These are phyloP conservation scores for Gilbertella persicaria DNA, from an alignment of 371 early-diverging fungal species.

Conservation along the genomic window DNA sequence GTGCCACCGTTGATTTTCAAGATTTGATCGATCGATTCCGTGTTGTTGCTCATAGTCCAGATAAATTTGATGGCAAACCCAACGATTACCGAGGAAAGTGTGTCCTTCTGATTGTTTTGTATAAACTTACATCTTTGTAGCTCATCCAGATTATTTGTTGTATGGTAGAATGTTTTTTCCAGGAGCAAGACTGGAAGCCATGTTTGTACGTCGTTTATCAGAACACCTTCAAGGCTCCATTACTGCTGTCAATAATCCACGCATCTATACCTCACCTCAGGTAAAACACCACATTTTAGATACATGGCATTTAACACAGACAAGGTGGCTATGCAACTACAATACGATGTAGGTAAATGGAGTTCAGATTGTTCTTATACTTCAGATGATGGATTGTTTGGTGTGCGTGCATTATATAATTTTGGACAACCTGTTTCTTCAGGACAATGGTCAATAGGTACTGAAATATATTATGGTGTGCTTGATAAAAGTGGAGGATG, in stretches of 20 bases:
- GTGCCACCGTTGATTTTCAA: slow-evolving; percentile 59
- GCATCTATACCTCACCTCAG: slow-evolving; percentile 51
- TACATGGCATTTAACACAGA: neutral
- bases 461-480: slow-evolving; percentile 83
- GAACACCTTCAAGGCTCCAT: slow-evolving; percentile 63
- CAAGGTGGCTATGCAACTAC: slow-evolving; percentile 72
- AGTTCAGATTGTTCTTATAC: slow-evolving; percentile 78
- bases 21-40: slow-evolving; percentile 64
- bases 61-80: neutral
- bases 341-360: slow-evolving; percentile 73
- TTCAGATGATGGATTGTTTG: slow-evolving; percentile 77
- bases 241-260: slow-evolving; percentile 71
- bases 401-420: slow-evolving; percentile 75
- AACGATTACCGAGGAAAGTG: slow-evolving; percentile 4
- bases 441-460: slow-evolving; percentile 76
- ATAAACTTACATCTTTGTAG: neutral
- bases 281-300: slow-evolving; percentile 31
- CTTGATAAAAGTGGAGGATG: slow-evolving; percentile 88
- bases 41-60: slow-evolving; percentile 23
- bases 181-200: slow-evolving; percentile 75
- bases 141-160: slow-evolving; percentile 57
- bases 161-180: slow-evolving; percentile 80
- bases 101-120: neutral
- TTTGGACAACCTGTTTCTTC: slow-evolving; percentile 52
- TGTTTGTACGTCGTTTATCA: slow-evolving; percentile 68